phyloP scores from a whole-genome alignment of 2,329 filamentous ascomycete genomes.

The Aspergillus sp. region DNA sequence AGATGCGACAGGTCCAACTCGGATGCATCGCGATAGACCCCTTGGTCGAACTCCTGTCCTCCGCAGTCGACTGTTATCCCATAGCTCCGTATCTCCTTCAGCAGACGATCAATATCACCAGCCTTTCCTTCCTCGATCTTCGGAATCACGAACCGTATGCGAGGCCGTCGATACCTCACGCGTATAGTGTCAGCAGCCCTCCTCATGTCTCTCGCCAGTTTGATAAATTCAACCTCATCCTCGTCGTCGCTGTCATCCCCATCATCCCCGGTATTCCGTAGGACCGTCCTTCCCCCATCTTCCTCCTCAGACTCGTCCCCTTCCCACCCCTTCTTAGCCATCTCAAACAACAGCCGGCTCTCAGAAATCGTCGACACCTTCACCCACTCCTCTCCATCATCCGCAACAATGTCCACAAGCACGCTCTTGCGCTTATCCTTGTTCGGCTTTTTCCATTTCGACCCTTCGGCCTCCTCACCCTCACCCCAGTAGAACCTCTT shows the following conservation, averaged over 20 bases:
- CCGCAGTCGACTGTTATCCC: constrained; percentile 37
- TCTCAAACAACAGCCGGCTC: constrained; percentile 55
- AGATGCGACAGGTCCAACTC: constrained; percentile 24
- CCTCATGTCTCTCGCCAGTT: constrained; percentile 49
- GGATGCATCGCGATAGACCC: constrained; percentile 7
- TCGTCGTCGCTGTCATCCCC: constrained; percentile 43
- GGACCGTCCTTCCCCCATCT: constrained; percentile 14
- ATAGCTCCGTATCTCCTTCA: constrained; percentile 47
- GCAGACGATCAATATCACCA: constrained; percentile 47
- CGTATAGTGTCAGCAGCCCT: constrained; percentile 48
- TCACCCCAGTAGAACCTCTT: constrained; percentile 45
- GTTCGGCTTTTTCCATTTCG: constrained; percentile 16
- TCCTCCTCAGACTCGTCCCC: constrained; percentile 38
- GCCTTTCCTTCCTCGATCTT: constrained; percentile 44
- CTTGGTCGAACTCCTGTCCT: constrained; percentile 8
- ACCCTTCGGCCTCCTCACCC: constrained; percentile 3
- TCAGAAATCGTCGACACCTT: constrained; percentile 60
- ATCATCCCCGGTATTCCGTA: constrained; percentile 22
- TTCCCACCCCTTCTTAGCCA: constrained; percentile 60
- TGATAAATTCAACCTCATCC: constrained; percentile 50
- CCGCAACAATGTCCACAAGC: constrained; percentile 55
- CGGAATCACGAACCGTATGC: constrained; percentile 52
- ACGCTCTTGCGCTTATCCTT: constrained; percentile 42
- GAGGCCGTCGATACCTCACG: constrained; percentile 51
- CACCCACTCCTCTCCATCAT: constrained; percentile 56